These are phyloP conservation scores for Eimeria acervulina DNA, from an alignment of 169 alveolate genomes.

Conservation along the genomic window DNA sequence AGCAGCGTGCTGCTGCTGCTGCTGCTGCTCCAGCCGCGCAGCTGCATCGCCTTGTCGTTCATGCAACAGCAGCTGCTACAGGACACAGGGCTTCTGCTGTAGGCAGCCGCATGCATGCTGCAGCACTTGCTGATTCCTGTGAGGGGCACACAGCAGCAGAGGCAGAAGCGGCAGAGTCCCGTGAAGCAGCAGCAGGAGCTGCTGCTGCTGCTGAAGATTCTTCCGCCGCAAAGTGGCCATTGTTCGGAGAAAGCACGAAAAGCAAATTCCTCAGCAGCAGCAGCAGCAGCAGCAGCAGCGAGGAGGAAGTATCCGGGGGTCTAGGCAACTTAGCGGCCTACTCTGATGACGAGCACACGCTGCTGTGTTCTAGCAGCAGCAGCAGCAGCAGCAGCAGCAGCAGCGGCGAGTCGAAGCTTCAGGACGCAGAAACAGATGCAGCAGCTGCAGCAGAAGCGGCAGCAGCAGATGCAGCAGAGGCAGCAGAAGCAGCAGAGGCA, in stretches of 20 bases:
- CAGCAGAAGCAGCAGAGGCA: not conserved
- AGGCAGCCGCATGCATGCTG: not conserved
- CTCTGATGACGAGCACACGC: conserved; percentile 22
- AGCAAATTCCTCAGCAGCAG: conserved; percentile 63
- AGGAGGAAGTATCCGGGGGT: not conserved
- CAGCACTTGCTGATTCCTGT: not conserved
- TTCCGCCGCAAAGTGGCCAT: not conserved
- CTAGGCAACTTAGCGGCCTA: not conserved
- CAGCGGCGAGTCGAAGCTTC: conserved; percentile 8
- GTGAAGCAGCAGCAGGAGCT: not conserved
- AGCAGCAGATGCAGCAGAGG: not conserved
- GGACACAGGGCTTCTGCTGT: not conserved
- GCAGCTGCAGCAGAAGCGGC: conserved; percentile 28
- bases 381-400: conserved; percentile 23
- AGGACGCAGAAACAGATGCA: too few species aligned
- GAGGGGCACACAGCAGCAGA: conserved; percentile 22
- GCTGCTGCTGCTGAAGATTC: not conserved
- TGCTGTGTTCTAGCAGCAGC: conserved; percentile 20
- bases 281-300: conserved; percentile 78
- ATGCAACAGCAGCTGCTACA: conserved; percentile 52
- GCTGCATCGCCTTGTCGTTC: conserved; percentile 59
- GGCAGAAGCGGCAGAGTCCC: conserved; percentile 15
- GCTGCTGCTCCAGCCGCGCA: conserved; percentile 72
- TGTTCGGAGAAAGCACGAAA: not conserved
- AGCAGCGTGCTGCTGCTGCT: conserved; percentile 76